Evolutionary conservation across 1,284 basidiomycete genomes (phyloP).

Genomic region (Pseudozyma sp.): DNA sequence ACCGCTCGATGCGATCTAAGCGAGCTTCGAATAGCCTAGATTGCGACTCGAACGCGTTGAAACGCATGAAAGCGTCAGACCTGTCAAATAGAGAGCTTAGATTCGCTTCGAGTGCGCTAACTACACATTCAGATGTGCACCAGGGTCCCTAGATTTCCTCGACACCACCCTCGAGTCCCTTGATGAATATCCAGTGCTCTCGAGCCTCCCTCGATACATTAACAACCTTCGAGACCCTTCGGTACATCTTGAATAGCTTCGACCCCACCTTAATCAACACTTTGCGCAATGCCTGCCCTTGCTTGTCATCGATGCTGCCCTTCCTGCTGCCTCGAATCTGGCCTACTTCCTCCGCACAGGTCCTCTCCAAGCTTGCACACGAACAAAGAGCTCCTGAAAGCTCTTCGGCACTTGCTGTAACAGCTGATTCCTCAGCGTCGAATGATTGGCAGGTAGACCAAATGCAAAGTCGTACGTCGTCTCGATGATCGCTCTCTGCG

Average conservation of each 20-base stretch:
- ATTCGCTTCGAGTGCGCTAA: neutral
- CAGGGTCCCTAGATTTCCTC: too few species aligned
- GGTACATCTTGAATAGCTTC: too few species aligned
- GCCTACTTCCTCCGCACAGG: neutral
- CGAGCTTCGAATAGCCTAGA: neutral
- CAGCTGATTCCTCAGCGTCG: neutral
- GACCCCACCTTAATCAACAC: too few species aligned
- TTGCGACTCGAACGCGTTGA: neutral
- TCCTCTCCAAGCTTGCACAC: slow-evolving; percentile 4
- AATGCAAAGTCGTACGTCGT: slow-evolving; percentile 4
- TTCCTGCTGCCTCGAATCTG: neutral
- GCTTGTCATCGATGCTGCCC: too few species aligned
- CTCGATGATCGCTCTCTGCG: slow-evolving; percentile 5
- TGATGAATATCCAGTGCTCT: too few species aligned
- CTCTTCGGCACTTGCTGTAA: neutral
- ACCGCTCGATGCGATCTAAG: too few species aligned
- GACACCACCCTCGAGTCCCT: too few species aligned
- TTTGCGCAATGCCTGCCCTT: too few species aligned
- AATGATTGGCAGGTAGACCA: neutral
- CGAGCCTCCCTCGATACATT: too few species aligned
- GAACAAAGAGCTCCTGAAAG: slow-evolving; percentile 1
- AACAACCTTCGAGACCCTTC: too few species aligned
- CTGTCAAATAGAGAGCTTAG: slow-evolving; percentile 1
- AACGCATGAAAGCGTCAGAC: neutral
- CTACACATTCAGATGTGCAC: too few species aligned